These are phyloP conservation scores for Botryotinia narcissicola DNA, from an alignment of 2,329 filamentous ascomycete species.

Conservation along the genomic window DNA sequence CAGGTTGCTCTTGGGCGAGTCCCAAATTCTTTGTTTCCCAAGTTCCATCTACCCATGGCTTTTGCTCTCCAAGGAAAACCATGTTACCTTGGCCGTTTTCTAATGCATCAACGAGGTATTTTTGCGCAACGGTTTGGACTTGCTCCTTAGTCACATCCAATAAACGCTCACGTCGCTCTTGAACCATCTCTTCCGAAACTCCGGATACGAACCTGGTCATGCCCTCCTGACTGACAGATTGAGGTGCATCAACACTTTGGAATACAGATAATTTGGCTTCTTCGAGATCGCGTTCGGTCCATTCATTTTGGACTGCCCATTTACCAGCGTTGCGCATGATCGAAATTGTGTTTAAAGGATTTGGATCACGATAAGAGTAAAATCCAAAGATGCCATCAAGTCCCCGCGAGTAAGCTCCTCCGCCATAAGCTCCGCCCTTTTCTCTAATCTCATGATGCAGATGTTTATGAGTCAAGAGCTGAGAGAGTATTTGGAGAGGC, in stretches of 20 bases:
- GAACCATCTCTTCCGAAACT: conserved; percentile 84
- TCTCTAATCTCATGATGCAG: conserved; percentile 96
- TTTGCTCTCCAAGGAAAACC: conserved; percentile 79
- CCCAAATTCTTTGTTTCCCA: conserved; percentile 78
- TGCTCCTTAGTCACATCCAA: conserved; percentile 82
- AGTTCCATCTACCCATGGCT: conserved; percentile 68
- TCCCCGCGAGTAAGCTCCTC: conserved; percentile 77
- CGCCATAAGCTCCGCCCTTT: conserved; percentile 95
- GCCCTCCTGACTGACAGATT: conserved; percentile 82
- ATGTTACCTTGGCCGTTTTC: conserved; percentile 59
- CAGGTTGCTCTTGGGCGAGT: conserved; percentile 51
- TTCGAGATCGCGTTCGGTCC: conserved; percentile 82
- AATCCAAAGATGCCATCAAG: conserved; percentile 87
- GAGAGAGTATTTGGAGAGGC: conserved; percentile 81
- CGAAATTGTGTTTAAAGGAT: conserved; percentile 81
- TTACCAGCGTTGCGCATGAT: conserved; percentile 80
- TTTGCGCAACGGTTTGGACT: conserved; percentile 76
- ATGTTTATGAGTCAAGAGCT: conserved; percentile 93
- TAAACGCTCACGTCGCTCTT: conserved; percentile 76
- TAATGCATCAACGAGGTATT: conserved; percentile 70
- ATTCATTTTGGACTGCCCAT: conserved; percentile 79
- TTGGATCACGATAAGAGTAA: conserved; percentile 95
- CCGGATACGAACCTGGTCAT: conserved; percentile 82
- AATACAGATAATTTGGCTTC: conserved; percentile 96
- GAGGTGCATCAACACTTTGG: conserved; percentile 84